Evolutionary conservation across 148 eudicot species (phyloP), one percentile per base, ranked within the genome.

Genomic region (Diospyros lotus): DNA sequence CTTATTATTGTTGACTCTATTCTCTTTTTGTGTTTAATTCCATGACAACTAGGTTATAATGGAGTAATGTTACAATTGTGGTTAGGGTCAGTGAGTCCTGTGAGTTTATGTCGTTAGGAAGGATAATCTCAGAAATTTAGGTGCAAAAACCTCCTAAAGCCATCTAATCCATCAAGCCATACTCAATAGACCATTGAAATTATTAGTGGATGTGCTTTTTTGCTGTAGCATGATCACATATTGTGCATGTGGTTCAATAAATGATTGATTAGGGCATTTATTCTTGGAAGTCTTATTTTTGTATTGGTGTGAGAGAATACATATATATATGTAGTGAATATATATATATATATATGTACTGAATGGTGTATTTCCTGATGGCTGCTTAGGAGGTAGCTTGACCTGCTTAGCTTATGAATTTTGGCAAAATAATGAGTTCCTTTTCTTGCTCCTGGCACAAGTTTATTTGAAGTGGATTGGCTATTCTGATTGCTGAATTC

Each of bases 401-500:
- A 67, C 40, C 55, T 45, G 6, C 58, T 68, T 46, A 60, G 41
- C 6, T 13, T 18, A 45, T 6, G n/a, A 17, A 59, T 5, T 51
- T 42, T 39, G 9, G 6, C 53, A 40, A 40, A 51, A 43, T 74
- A 13, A 51, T 39, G 51, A 15, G 18, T 64, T 42, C 68, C 14
- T 64, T 53, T 17, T 18, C 5, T 54, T 52, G 63, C 6, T 1
- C 48, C 12, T 61, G 42, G 38, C 13, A 44, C 55, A 48, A 48
- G 41, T 28, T 58, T 58, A 45, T 72, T 58, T 58, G 7, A 15
- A 51, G 4, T 52, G 17, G 61, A 50, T 17, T 17, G 39, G 1
- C 59, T 69, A 40, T 43, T 80, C 60, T 42, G 38, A 66, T 70
- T 64, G 78, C 76, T 85, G 73, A 80, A 78, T 84, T 81, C 48